These are phyloP conservation scores for Simplicillium sp. DNA, from an alignment of 2,329 filamentous ascomycete species.

Conservation along the genomic window DNA sequence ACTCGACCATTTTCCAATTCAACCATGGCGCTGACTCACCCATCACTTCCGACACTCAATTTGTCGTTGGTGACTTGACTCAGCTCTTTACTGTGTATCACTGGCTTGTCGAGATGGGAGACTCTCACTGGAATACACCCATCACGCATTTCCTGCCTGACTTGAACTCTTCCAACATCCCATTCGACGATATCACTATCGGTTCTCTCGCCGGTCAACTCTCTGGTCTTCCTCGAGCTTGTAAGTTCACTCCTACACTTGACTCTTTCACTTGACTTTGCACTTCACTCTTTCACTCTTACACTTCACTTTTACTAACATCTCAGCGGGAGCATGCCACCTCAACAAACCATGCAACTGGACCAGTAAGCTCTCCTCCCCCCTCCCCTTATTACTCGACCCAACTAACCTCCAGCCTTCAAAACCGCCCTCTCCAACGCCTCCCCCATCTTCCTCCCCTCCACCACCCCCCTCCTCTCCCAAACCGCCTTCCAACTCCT, in stretches of 20 bases:
- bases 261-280: background rate
- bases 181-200: constrained; percentile 13
- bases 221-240: constrained; percentile 13
- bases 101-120: constrained; percentile 19
- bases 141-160: constrained; percentile 20
- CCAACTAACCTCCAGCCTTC: constrained; percentile 5
- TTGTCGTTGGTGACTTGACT: constrained; percentile 18
- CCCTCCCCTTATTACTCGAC: background rate
- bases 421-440: constrained; percentile 5
- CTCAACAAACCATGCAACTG: constrained; percentile 8
- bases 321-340: constrained; percentile 7
- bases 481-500: constrained; percentile 16
- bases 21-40: constrained; percentile 8
- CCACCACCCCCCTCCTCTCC: constrained; percentile 15
- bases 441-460: constrained; percentile 11
- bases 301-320: background rate
- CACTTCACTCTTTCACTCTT: too few species aligned
- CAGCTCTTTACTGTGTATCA: constrained; percentile 22
- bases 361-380: background rate
- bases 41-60: constrained; percentile 13
- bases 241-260: constrained; percentile 4
- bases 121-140: constrained; percentile 14
- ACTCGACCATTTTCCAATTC: constrained; percentile 13
- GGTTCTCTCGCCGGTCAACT: constrained; percentile 13
- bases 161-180: constrained; percentile 6